Evolutionary conservation across 2,329 filamentous ascomycete species (phyloP), one percentile per base, ranked within the genome.

Genomic region (Phialophora expanda): DNA sequence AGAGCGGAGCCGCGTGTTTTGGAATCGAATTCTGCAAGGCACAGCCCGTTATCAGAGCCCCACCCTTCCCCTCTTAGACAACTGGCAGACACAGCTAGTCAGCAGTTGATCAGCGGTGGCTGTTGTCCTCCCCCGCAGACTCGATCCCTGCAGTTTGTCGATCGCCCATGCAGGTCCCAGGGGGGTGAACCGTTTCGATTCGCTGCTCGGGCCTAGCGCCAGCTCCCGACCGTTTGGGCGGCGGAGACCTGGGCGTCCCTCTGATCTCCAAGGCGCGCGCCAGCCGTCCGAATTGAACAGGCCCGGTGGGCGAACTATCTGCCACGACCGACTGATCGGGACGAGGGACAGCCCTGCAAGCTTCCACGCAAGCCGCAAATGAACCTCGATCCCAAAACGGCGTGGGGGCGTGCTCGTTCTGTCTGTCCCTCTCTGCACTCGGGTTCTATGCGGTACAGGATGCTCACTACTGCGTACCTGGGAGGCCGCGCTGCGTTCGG

Each of bases 161-260:
- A 44, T 44, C 38, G 5, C 38, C 38, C 17, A 51, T 51, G 48
- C 48, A 51, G 22, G 48, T 51, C 20, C 48, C 48, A 51, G 48
- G 48, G 48, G 48, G 8, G 0, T 11, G 3, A 9, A 26, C 48
- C 2, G 22, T 24, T 12, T 14, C 9, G 2, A 51, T 51, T 51
- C 48, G 48, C 20, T 17, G 48, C 24, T 26, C 38, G 7, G 17
- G 38, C 14, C 38, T 44, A 44, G 38, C 38, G 38, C 38, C 38
- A 8, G 38, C 38, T 44, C 38, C 38, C 38, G 38, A 44, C 38
- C 38, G 38, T 44, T 44, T 44, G 48, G 48, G 44, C 30, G 4
- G 48, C 22, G 48, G 48, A 26, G 48, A 26, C 24, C 48, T 51
- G 20, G 48, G 8, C 20, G 48, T 28, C 22, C 20, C 48, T 51